These are phyloP conservation scores for Quercus aquifolioides DNA, from an alignment of 306 rosid species.

Conservation along the genomic window DNA sequence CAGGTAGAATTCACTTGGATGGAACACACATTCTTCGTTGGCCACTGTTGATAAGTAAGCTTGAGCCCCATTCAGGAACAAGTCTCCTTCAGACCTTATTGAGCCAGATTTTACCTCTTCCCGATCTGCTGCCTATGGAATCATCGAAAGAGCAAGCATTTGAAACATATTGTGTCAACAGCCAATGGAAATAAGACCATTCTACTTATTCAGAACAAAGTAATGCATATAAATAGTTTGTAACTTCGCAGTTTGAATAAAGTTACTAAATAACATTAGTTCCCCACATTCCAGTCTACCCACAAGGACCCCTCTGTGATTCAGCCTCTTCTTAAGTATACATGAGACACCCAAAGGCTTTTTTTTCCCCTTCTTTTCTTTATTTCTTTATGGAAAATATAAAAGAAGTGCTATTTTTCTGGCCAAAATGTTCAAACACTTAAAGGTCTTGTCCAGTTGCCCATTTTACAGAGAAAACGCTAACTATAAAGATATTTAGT, in stretches of 20 bases:
- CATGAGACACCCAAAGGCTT: background rate
- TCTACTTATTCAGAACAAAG: background rate
- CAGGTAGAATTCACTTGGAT: conserved; percentile 61
- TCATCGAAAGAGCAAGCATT: conserved; percentile 17
- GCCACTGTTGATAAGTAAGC: conserved; percentile 23
- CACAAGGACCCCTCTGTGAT: background rate
- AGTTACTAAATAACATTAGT: background rate
- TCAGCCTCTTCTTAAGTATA: background rate
- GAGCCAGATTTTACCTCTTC: conserved; percentile 41
- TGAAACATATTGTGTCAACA: background rate
- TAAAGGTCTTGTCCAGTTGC: background rate
- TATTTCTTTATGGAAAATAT: background rate
- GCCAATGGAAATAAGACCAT: background rate
- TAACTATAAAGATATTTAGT: background rate
- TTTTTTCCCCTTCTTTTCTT: background rate
- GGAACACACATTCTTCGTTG: conserved; percentile 43
- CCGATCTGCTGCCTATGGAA: conserved; percentile 46
- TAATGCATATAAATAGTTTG: background rate
- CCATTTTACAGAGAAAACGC: background rate
- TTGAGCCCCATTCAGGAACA: conserved; percentile 62
- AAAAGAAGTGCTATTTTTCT: background rate
- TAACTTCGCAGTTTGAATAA: background rate
- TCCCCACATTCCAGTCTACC: background rate
- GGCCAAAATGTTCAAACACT: background rate
- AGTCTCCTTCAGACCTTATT: conserved; percentile 56